A percentile compares a stretch with the other conserved stretches of the same genome.
Evolutionary conservation across 2,329 filamentous ascomycete genomes (phyloP).

Genomic region (Plenodomus biglobosus): DNA sequence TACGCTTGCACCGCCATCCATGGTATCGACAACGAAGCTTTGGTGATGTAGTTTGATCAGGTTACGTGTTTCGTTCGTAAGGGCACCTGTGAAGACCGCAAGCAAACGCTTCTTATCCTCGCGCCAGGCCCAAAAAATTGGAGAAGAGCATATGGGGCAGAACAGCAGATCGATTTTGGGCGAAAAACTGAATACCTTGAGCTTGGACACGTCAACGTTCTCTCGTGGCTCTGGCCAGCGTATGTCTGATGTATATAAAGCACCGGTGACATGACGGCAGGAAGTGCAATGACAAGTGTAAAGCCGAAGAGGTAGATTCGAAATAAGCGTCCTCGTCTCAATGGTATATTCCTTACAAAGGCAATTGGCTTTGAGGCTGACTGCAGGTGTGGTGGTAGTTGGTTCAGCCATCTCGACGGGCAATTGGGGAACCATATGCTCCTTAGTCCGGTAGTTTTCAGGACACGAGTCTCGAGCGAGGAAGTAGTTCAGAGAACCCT

Average conservation of each 20-base stretch:
- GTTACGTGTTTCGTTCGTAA: slow-evolving; percentile 35
- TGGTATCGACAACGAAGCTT: slow-evolving; percentile 54
- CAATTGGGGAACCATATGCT: no score
- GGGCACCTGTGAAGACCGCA: slow-evolving; percentile 45
- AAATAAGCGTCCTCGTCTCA: slow-evolving; percentile 34
- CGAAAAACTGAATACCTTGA: slow-evolving; percentile 47
- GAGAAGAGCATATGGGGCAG: slow-evolving; percentile 50
- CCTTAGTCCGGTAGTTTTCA: no score
- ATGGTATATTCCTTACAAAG: slow-evolving; percentile 52
- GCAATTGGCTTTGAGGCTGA: slow-evolving; percentile 45
- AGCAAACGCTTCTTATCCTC: slow-evolving; percentile 22
- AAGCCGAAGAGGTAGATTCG: slow-evolving; percentile 48
- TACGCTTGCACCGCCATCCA: slow-evolving; percentile 55
- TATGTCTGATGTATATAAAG: slow-evolving; percentile 43
- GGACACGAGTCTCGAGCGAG: no score
- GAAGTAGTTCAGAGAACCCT: neutral
- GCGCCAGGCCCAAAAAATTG: slow-evolving; percentile 47
- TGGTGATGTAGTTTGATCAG: slow-evolving; percentile 42
- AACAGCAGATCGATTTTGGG: slow-evolving; percentile 42
- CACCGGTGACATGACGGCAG: slow-evolving; percentile 52
- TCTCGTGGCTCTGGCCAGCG: slow-evolving; percentile 44
- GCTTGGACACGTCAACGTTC: slow-evolving; percentile 30
- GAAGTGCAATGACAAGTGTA: slow-evolving; percentile 55
- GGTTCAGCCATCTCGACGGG: no score
- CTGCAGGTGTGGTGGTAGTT: no score